Evolutionary conservation across 169 alveolate genomes (phyloP), one percentile per base, ranked within the genome.

Genomic region (Neospora caninum): DNA sequence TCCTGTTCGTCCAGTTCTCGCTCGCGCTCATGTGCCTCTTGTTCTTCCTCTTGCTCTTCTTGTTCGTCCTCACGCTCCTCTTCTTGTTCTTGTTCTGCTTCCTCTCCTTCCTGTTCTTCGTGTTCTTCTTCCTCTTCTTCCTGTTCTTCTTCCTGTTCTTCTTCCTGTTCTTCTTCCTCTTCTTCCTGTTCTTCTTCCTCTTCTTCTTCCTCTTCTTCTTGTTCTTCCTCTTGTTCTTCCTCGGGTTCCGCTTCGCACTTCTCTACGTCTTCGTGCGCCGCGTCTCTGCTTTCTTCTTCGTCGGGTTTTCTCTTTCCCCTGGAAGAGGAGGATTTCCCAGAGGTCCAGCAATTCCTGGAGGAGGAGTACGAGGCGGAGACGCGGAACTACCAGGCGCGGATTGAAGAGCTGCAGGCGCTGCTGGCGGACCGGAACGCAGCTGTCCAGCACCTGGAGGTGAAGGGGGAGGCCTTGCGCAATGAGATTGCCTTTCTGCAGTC

Each of bases 381-480:
- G 0, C 49, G 29, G 39, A 10, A 13, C 41, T 38, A 82, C 41
- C 41, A 38, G 67, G 6, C 34, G 34, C 38, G 67, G 9, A 39
- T 42, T 6, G 89, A 38, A 34, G 89, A 43, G 41, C 67, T 82
- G 36, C 89, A 82, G 67, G 10, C 69, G 6, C 69, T 43, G 69
- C 64, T 82, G 41, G 67, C 13, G n/a, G 41, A 38, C 22, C 64
- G 89, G 64, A 36, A 82, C 53, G 2, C 54, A 13, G 41, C 27
- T 0, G 89, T 82, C 54, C 34, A 42, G 41, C 54, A 41, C 16
- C 64, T 82, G 22, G 89, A 82, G 25, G 89, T 82, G 67, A 82
- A 82, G 89, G 89, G 89, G 4, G 89, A 82, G 64, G 89, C 89
- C 18, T 36, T 82, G 67, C 89, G 89, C 16, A 82, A 82, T 36